Evolutionary conservation across 192 early-diverging fungal species (phyloP).

Genomic region (Thamnidium elegans): DNA sequence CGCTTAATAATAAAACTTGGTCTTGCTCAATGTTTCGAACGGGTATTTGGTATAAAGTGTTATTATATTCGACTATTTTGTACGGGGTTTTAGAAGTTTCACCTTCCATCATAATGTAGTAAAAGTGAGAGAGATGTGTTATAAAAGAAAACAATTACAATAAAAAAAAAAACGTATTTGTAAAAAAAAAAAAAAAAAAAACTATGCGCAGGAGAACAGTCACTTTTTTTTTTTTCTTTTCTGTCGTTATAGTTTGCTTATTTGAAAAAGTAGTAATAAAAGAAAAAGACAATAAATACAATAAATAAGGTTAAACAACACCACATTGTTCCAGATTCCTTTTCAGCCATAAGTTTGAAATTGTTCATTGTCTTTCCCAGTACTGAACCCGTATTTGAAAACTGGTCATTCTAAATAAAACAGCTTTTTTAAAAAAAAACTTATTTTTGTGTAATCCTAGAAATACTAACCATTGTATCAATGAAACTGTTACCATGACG

Average conservation of each 20-base stretch:
- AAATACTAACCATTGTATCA: constrained; percentile 33
- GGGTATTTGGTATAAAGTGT: constrained; percentile 20
- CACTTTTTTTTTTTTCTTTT: no score
- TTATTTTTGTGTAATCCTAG: not conserved
- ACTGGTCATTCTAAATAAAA: constrained; percentile 38
- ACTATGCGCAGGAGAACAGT: no score
- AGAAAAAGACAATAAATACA: constrained; percentile 31
- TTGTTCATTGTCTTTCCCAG: constrained; percentile 36
- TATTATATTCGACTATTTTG: constrained; percentile 21
- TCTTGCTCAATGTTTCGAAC: constrained; percentile 17
- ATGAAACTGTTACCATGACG: constrained; percentile 33
- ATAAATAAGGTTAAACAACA: constrained; percentile 38
- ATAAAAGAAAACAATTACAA: no score
- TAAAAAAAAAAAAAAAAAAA: no score
- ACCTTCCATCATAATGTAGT: constrained; percentile 5
- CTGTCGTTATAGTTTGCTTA: not conserved
- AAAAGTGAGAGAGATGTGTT: not conserved
- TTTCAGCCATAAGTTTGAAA: constrained; percentile 38
- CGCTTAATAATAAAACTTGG: constrained; percentile 21
- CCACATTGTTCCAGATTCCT: constrained; percentile 32
- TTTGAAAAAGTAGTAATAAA: constrained; percentile 38
- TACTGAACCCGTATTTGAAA: constrained; percentile 31
- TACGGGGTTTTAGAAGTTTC: constrained; percentile 15
- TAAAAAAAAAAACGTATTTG: no score
- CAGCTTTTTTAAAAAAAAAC: not conserved